A percentile compares a stretch with the other conserved stretches of the same genome.
Evolutionary conservation across 805 yeast species (phyloP).

Genomic region (Pichia heedii): DNA sequence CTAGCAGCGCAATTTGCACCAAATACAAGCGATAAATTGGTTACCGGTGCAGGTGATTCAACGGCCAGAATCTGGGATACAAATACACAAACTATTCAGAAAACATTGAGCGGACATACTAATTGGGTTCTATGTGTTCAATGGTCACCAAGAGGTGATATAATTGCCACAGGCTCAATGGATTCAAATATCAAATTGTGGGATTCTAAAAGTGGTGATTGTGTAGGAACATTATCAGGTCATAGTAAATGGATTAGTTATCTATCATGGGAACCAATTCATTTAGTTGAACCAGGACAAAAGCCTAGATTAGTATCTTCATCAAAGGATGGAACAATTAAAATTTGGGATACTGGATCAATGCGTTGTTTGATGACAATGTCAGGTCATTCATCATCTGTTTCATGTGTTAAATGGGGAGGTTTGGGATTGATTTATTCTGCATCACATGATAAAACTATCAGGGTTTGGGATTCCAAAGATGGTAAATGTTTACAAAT

Average conservation of each 20-base stretch:
- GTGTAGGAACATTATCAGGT: constrained; percentile 60
- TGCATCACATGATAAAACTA: constrained; percentile 93
- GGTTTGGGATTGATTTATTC: constrained; percentile 79
- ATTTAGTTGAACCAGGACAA: constrained; percentile 58
- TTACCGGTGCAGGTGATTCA: constrained; percentile 92
- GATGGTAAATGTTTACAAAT: constrained; percentile 73
- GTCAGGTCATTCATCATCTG: constrained; percentile 83
- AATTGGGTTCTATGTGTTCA: constrained; percentile 92
- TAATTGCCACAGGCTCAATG: constrained; percentile 94
- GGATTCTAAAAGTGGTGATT: constrained; percentile 69
- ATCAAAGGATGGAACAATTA: constrained; percentile 85
- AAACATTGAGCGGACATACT: constrained; percentile 72
- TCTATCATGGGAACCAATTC: constrained; percentile 90
- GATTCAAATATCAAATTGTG: constrained; percentile 83
- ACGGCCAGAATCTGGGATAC: constrained; percentile 98
- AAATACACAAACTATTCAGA: constrained; percentile 83
- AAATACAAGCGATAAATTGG: constrained; percentile 71
- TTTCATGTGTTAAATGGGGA: constrained; percentile 96
- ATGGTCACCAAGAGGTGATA: constrained; percentile 87
- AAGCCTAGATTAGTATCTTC: constrained; percentile 71
- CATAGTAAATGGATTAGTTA: constrained; percentile 88
- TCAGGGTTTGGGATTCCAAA: constrained; percentile 81
- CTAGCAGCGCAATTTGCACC: constrained; percentile 93
- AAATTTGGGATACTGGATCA: constrained; percentile 78
- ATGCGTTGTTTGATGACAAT: constrained; percentile 60